Base-by-base conservation (phyloP, 768 basidiomycete species). In the Rossbeevera mucosa region DNA sequence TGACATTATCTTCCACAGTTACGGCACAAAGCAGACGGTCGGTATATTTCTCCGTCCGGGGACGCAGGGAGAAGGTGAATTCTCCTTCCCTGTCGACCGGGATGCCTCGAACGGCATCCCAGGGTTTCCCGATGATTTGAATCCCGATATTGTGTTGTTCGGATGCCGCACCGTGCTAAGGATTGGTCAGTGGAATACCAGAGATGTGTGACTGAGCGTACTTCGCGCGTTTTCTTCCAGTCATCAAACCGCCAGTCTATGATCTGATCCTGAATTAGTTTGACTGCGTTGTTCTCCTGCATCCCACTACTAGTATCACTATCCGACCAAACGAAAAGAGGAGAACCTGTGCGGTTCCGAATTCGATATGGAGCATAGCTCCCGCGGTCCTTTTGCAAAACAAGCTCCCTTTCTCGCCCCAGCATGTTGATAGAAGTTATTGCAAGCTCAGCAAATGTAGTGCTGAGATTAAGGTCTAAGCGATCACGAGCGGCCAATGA, bases 231-330 rank as follows among this genome's bases (percentile, higher is more conserved):
- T 4, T 86, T 87, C 66, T 86, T 87, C 88, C 92, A 93, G 63
- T 98, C 94, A 64, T 97, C 94, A 62, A 98, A 97, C 50, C 96
- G 79, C 96, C 96, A 98, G 51, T 97, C 94, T 4, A 91, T 74
- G 7, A 77, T 82, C 61, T 90, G 79, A 31, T 88, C 86, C 57
- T 92, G 80, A 18, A 80, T 72, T 31, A 99, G 72, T 60, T 83
- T 81, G 40, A 83, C 75, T 26, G 77, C 73, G 26, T 75, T 74
- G 3, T 73, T 65, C 52, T 82, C 79, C 43, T 77, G 78, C 13
- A 71, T 66, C 49, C 71, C 72, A 22, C 67, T 58, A 58, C 61
- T 78, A 30, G 79, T 79, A 44, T 90, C 88, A 18, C 77, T 66
- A 58, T 95, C 93, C 2, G 92, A 83, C 91, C 92, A 94, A 9